A percentile compares a stretch with the other conserved stretches of the same genome.
Conservation (phyloP, 495 filamentous ascomycete genomes). For the Sporormia fimetaria region DNA sequence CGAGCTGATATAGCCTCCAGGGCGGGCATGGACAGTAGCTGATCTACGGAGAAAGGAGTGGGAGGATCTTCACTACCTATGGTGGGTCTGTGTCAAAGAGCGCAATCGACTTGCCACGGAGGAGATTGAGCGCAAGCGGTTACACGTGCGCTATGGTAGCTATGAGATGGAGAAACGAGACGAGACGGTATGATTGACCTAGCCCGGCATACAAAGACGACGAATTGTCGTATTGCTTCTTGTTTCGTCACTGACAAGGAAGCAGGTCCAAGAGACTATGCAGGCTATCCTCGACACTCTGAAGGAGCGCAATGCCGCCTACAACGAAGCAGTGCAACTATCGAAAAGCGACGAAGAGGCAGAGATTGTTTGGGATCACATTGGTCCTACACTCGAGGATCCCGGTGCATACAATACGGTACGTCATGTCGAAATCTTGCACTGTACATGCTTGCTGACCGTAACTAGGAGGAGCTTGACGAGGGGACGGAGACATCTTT, state of each 20-base stretch:
- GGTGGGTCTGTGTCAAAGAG: constrained; percentile 93
- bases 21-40: constrained; percentile 73
- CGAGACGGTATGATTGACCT: constrained; percentile 42
- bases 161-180: constrained; percentile 50
- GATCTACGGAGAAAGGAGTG: constrained; percentile 82
- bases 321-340: not conserved
- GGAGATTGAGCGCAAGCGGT: constrained; percentile 48
- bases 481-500: too few species aligned
- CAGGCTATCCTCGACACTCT: constrained; percentile 1
- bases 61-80: constrained; percentile 85
- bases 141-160: constrained; percentile 57
- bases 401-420: too few species aligned
- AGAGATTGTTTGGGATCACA: too few species aligned
- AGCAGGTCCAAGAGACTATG: too few species aligned
- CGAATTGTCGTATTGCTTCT: too few species aligned
- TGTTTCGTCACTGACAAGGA: too few species aligned
- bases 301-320: not conserved
- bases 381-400: not conserved
- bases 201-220: too few species aligned
- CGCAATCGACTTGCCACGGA: constrained; percentile 81
- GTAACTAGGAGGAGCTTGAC: too few species aligned
- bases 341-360: not conserved
- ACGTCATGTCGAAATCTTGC: too few species aligned
- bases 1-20: constrained; percentile 31
- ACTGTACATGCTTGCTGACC: too few species aligned